Conservation (phyloP, 2,329 filamentous ascomycete species). For the Diaporthe sp. region DNA sequence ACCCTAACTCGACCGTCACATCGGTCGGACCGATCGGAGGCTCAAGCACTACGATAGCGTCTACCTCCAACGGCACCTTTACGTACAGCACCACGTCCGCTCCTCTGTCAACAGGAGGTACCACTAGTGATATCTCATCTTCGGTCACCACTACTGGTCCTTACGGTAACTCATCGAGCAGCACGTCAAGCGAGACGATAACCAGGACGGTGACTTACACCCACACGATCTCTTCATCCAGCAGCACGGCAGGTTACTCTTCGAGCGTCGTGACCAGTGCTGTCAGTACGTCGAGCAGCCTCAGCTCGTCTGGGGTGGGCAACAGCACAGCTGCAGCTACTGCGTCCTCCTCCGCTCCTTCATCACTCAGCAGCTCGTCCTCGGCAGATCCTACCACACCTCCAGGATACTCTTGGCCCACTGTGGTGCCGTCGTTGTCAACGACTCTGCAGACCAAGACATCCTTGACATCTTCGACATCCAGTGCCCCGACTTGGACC, state of each 20-base stretch:
- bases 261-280: neutral
- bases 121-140: neutral
- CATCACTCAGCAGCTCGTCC: neutral
- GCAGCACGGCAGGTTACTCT: neutral
- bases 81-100: conserved; percentile 6
- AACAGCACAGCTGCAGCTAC: conserved; percentile 18
- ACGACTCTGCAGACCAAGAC: conserved; percentile 27
- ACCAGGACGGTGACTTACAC: conserved; percentile 12
- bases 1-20: neutral
- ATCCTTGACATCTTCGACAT: neutral
- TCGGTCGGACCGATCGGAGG: neutral
- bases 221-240: neutral
- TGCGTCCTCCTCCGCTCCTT: neutral
- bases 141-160: neutral
- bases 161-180: neutral
- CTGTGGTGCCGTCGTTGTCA: conserved; percentile 14
- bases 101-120: neutral
- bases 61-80: neutral
- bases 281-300: neutral
- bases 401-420: conserved; percentile 12
- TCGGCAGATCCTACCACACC: neutral
- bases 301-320: conserved; percentile 3
- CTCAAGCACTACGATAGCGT: neutral
- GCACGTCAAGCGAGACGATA: neutral
- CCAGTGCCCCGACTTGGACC: conserved; percentile 10